Conservation (phyloP, 2,329 filamentous ascomycete species). For the Fusarium sp. region DNA sequence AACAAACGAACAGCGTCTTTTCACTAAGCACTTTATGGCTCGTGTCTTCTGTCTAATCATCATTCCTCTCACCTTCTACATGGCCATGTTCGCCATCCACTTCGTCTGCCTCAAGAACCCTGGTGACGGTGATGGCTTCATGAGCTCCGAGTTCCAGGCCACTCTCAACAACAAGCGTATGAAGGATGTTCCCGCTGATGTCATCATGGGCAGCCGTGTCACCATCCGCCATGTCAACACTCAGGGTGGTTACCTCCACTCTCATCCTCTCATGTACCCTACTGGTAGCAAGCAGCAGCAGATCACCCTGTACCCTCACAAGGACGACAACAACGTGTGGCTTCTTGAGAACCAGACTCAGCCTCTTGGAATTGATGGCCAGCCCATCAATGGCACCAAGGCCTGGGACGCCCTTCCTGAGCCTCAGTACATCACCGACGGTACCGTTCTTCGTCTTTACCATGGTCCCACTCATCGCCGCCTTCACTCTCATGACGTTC, state of each 20-base stretch:
- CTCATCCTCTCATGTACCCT: constrained; percentile 97
- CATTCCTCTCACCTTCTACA: constrained; percentile 89
- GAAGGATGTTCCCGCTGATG: constrained; percentile 93
- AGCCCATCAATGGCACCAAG: constrained; percentile 79
- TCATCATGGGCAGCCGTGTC: constrained; percentile 88
- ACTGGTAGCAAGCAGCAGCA: constrained; percentile 98
- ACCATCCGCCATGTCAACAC: constrained; percentile 94
- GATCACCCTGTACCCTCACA: constrained; percentile 97
- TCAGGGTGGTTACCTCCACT: constrained; percentile 97
- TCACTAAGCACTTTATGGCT: constrained; percentile 94
- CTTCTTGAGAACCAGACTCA: constrained; percentile 96
- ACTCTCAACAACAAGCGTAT: constrained; percentile 97
- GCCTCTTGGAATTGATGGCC: constrained; percentile 79
- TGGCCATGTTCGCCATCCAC: constrained; percentile 97
- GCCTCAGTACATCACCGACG: constrained; percentile 77
- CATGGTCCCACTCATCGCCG: constrained; percentile 86
- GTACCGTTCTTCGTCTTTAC: constrained; percentile 83
- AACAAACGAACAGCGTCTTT: constrained; percentile 67
- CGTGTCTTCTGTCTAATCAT: constrained; percentile 91
- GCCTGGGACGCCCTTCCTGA: constrained; percentile 84
- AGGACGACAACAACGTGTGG: constrained; percentile 98
- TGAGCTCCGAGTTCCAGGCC: constrained; percentile 99
- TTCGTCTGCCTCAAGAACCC: constrained; percentile 94
- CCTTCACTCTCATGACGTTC: constrained; percentile 95
- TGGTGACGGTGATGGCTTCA: constrained; percentile 97